Conservation (phyloP, 2,329 filamentous ascomycete genomes). For the Clonostachys sp. region DNA sequence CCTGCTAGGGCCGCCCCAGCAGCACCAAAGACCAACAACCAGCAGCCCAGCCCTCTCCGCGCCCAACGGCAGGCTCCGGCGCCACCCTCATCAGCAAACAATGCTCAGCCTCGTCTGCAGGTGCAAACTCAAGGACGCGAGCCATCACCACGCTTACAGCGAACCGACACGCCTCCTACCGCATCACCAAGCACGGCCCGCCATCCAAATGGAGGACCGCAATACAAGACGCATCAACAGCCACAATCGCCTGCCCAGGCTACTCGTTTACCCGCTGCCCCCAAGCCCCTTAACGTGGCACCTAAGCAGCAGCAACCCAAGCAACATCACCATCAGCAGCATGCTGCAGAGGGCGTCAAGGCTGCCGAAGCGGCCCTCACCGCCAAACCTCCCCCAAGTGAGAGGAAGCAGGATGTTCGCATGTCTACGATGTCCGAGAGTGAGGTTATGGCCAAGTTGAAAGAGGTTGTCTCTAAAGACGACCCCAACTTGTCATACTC, state of each 20-base stretch:
- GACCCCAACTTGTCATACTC: slow-evolving; percentile 94
- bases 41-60: slow-evolving; percentile 48
- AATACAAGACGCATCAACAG: slow-evolving; percentile 4
- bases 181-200: slow-evolving; percentile 46
- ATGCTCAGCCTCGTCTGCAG: slow-evolving; percentile 43
- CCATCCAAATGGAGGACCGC: slow-evolving; percentile 41
- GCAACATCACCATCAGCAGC: slow-evolving; percentile 23
- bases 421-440: slow-evolving; percentile 98
- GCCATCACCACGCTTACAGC: slow-evolving; percentile 31
- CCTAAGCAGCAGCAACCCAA: slow-evolving; percentile 53
- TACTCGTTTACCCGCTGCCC: slow-evolving; percentile 53
- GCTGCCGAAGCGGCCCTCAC: slow-evolving; percentile 86
- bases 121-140: slow-evolving; percentile 2
- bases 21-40: slow-evolving; percentile 58
- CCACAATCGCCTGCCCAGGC: slow-evolving; percentile 39
- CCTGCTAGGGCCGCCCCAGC: slow-evolving; percentile 81
- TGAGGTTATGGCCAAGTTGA: slow-evolving; percentile 94
- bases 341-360: slow-evolving; percentile 67
- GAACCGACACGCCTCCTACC: slow-evolving; percentile 39
- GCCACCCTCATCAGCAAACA: slow-evolving; percentile 43
- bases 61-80: slow-evolving; percentile 83
- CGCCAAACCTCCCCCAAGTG: slow-evolving; percentile 67
- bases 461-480: slow-evolving; percentile 92
- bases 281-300: slow-evolving; percentile 73
- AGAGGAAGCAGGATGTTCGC: slow-evolving; percentile 86